Evolutionary conservation across 345 rosid genomes (phyloP).

Genomic region (Gossypium sturtianum): DNA sequence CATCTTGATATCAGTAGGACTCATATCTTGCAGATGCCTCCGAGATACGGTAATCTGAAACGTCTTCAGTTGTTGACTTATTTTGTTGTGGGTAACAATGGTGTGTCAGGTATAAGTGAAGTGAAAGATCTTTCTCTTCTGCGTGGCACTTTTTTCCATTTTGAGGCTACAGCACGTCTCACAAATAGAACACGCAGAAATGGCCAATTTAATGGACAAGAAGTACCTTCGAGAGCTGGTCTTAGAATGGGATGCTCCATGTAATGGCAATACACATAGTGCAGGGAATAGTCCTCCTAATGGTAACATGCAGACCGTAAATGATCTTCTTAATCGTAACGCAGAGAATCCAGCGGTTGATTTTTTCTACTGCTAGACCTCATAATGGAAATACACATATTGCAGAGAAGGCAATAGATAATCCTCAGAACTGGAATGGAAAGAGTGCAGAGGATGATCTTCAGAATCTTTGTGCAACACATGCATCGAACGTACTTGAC

Average conservation of each 20-base stretch:
- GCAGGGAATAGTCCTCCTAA: no score
- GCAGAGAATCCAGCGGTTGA: no score
- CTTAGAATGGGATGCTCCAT: constrained; percentile 9
- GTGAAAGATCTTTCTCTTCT: constrained; percentile 6
- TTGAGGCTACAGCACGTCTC: constrained; percentile 8
- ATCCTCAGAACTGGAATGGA: no score
- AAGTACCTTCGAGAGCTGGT: constrained; percentile 4
- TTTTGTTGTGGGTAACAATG: constrained; percentile 8
- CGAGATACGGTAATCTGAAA: constrained; percentile 3
- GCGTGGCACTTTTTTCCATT: background rate
- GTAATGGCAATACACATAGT: no score
- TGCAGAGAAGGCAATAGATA: no score
- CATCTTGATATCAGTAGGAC: constrained; percentile 5
- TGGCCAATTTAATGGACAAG: constrained; percentile 10
- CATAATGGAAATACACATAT: no score
- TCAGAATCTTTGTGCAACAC: background rate
- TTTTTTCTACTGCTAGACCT: no score
- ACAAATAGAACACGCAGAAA: background rate
- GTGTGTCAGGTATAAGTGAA: constrained; percentile 12
- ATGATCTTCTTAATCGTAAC: no score
- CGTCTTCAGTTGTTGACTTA: constrained; percentile 2
- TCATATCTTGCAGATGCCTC: constrained; percentile 12
- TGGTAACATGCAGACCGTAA: no score
- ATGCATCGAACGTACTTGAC: constrained; percentile 12
- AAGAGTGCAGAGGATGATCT: background rate